Base-by-base conservation (phyloP, 2,329 filamentous ascomycete genomes). In the Harringtonia aguacate region DNA sequence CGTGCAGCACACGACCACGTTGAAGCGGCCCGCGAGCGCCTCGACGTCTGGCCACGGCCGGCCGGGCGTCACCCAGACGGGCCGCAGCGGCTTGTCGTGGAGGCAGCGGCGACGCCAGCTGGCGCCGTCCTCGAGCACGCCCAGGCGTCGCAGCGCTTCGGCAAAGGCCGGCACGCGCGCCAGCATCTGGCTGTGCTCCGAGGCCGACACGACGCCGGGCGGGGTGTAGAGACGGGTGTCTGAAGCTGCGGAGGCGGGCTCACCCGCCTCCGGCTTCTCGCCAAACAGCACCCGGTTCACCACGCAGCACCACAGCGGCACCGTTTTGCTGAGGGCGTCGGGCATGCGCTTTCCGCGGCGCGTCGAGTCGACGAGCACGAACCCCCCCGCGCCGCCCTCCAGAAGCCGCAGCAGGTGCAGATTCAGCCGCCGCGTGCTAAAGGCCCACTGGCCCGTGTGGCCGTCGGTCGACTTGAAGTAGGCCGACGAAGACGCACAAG, bases 401-500 rank as follows among this genome's bases (percentile, higher is more conserved):
- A 90, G 72, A 34, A 89, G 56, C 29, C 79, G 72, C 40, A 95
- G 61, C 15, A 97, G 59, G 51, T 94, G 85, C 54, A 95, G 58
- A 58, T 98, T 98, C 56, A 97, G 64, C 51, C 92, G 72, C 50
- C 92, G 69, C 20, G 82, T 75, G 62, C 86, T 95, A 58, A 97
- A 95, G 48, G 81, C 77, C 92, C 92, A 98, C 56, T 94, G 81
- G 9, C 86, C 81, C 42, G 81, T 79, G 61, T 98, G 92, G 1
- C 92, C 92, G 64, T 98, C 92, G 2, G 92, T 98, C 63, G 86
- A 94, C 70, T 98, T 98, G 66, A 97, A 98, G 64, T 97, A 98
- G 28, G 84, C 86, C 51, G 84, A 88, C 28, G 77, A 84, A 1
- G 62, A 90, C 92, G 22, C 56, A 56, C 8, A 4, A 7, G 13